Base-by-base conservation (phyloP, 208 protist genomes). In the Eutreptiella sp. region DNA sequence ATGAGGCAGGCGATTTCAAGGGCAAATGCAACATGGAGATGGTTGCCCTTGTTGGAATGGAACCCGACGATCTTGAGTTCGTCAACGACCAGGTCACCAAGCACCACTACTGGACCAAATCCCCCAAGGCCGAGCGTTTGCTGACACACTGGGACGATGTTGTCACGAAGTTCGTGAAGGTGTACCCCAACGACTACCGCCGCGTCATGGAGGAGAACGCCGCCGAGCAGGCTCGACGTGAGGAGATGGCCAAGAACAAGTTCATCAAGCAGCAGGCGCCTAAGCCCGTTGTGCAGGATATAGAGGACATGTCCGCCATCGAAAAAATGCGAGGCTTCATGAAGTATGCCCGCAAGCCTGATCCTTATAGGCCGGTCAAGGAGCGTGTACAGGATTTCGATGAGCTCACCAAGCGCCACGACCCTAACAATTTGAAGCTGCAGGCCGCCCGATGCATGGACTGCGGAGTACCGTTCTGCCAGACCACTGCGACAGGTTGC, bases 381-480 rank as follows among this genome's bases (percentile, higher is more conserved):
- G 70, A 83, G 28, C 63, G 83, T 0, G 21, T 73, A 14, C 0
- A 31, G 4, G 81, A 88, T 53, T 84, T 50, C 23, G 53, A 46
- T 0, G 81, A 89, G 63, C 67, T 89, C 29, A 63, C 58, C 46
- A 43, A 32, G 28, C 3, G 32, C 11, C 55, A 39, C 14, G 38
- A 76, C 32, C 60, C 61, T 27, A n/a, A 32, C 1, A 58, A 66
- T 32, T 28, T 75, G 19, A 71, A 54, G 9, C 76, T 21, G 5
- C 79, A 88, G 46, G 47, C 60, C 14, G 68, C 72, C 0, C 66
- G 83, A 0, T 89, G 84, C 64, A 89, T 89, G 84, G 84, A 88
- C 59, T 89, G 84, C 58, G 84, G 84, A 46, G 79, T 86, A 14
- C 82, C 84, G 9, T 89, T 88, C 68, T 89, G 84, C 66, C 77